Conservation (phyloP, 805 yeast genomes). For the Metschnikowia bowlesiae region DNA sequence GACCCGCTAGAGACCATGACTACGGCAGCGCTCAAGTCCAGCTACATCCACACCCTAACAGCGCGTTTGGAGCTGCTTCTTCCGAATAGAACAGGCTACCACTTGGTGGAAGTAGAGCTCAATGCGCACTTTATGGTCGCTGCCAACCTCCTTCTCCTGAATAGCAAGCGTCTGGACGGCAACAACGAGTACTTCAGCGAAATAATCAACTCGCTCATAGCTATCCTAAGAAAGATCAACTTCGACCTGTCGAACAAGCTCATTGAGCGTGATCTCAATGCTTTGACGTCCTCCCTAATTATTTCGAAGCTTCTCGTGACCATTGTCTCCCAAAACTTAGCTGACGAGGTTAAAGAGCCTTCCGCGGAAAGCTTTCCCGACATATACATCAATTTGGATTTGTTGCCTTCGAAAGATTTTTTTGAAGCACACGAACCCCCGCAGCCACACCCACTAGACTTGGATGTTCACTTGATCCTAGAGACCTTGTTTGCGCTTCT, state of each 20-base stretch:
- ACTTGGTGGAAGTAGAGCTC: slow-evolving; percentile 37
- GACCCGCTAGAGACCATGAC: slow-evolving; percentile 1
- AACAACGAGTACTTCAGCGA: slow-evolving; percentile 12
- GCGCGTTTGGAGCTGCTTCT: slow-evolving; percentile 30
- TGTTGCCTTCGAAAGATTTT: slow-evolving; percentile 15
- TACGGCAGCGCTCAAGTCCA: slow-evolving; percentile 7
- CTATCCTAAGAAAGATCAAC: slow-evolving; percentile 18
- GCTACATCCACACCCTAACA: slow-evolving; percentile 13
- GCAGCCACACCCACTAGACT: slow-evolving; percentile 24
- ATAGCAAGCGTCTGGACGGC: slow-evolving; percentile 13
- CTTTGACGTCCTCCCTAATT: slow-evolving; percentile 29
- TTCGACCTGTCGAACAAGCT: slow-evolving; percentile 18
- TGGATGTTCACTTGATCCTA: slow-evolving; percentile 20
- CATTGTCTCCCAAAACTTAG: slow-evolving; percentile 29
- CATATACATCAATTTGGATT: slow-evolving; percentile 11
- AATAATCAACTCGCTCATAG: slow-evolving; percentile 23
- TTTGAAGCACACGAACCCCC: slow-evolving; percentile 27
- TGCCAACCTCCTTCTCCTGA: slow-evolving; percentile 23
- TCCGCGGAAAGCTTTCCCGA: slow-evolving; percentile 5
- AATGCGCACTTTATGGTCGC: slow-evolving; percentile 36
- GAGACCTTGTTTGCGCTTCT: slow-evolving; percentile 28
- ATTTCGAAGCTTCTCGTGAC: slow-evolving; percentile 28
- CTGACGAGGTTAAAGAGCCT: slow-evolving; percentile 7
- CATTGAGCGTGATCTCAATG: slow-evolving; percentile 27
- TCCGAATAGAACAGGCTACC: slow-evolving; percentile 37